Evolutionary conservation across 257 asterid species (phyloP).

Genomic region (Verbena officinalis): DNA sequence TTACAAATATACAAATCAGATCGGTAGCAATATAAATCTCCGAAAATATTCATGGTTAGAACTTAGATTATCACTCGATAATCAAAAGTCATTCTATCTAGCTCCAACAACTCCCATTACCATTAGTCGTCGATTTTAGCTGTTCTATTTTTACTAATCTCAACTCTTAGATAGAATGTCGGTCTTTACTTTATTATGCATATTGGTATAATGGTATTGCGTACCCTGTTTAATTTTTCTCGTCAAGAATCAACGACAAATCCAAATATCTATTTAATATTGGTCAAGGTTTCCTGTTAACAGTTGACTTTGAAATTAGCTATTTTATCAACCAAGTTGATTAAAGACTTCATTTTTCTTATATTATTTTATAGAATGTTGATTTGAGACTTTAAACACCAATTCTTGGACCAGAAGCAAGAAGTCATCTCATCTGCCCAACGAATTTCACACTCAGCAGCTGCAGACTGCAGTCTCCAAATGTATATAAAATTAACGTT

Average conservation of each 20-base stretch:
- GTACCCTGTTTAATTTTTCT: not conserved
- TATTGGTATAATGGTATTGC: no score
- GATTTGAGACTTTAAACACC: not conserved
- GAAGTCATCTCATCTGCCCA: no score
- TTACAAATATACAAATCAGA: no score
- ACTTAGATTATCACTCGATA: no score
- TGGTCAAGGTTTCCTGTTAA: conserved; percentile 16
- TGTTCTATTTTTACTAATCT: conserved; percentile 14
- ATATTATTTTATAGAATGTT: no score
- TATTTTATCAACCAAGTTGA: not conserved
- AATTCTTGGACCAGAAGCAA: not conserved
- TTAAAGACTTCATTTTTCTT: not conserved
- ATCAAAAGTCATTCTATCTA: no score
- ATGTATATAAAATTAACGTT: no score
- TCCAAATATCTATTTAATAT: not conserved
- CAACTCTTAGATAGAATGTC: conserved; percentile 20
- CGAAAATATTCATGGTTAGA: no score
- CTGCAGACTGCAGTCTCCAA: no score
- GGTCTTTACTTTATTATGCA: no score
- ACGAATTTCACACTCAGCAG: no score
- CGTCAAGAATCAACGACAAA: not conserved
- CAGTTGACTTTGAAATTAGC: conserved; percentile 32
- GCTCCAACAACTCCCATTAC: conserved; percentile 14
- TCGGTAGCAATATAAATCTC: no score
- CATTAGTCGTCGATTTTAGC: not conserved